Base-by-base conservation (phyloP, 2,329 filamentous ascomycete species). In the Nothophoma quercina region DNA sequence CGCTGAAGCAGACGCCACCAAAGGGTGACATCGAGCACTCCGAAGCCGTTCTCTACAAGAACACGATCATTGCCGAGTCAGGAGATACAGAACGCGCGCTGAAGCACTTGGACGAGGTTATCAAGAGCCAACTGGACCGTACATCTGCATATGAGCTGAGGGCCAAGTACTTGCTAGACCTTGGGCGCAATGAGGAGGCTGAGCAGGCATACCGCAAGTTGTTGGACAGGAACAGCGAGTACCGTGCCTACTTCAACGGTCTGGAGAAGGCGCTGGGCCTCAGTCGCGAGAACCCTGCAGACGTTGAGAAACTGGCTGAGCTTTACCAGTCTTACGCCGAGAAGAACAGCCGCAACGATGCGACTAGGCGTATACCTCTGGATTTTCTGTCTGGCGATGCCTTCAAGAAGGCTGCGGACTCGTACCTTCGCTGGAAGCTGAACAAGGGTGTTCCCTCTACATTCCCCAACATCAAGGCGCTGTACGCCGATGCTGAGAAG, bases 21-120 rank as follows among this genome's bases (percentile, higher is more conserved):
- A 88, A 88, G 70, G 80, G 83, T 40, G 93, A 98, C 71, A 84
- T 93, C 69, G 95, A 99, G 75, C 90, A 98, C 75, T 95, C 93
- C 25, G 95, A 99, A 78, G 91, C 93, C 35, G 81, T 91, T 51
- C 81, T 99, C 77, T 99, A 99, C 80, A 97, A 96, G 78, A 99
- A 97, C 77, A 85, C 83, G 38, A 87, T 99, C 68, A 98, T 99
- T 71, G 91, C 91, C 29, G 96, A 98, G 77, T 85, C 87, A 51
- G 93, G 93, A 13, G 88, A 98, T 62, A 83, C 87, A 42, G 82
- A 96, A 68, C 85, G 89, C 67, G 95, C 95, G 5, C 78, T 98
- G 68, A 88, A 96, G 59, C 92, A 99, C 69, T 81, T 99, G 32
- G 88, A 97, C 53, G 82, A 84, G 9, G 85, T 90, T 42, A 85